Percentiles rank a stretch among this genome's conserved stretches.
phyloP scores from a whole-genome alignment of 345 rosid genomes.

The Eucalyptus cladocalyx region DNA sequence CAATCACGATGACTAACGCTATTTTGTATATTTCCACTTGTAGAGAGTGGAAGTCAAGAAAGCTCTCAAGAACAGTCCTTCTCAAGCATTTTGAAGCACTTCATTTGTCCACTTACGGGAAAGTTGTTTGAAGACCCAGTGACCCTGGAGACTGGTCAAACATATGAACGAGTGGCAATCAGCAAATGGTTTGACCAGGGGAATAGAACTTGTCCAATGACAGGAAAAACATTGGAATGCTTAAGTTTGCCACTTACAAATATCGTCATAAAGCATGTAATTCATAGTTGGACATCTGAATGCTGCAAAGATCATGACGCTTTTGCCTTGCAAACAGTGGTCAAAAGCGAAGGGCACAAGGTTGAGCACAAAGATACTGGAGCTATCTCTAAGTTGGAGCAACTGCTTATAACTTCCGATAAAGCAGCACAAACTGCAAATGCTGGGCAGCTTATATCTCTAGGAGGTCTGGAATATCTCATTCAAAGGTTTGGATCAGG shows the following conservation, averaged over 20 bases:
- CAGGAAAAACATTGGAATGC: slow-evolving; percentile 33
- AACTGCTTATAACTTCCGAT: slow-evolving; percentile 23
- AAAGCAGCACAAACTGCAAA: slow-evolving; percentile 16
- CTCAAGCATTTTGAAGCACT: slow-evolving; percentile 26
- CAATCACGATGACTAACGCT: background rate
- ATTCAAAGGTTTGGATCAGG: slow-evolving; percentile 19
- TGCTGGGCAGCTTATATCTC: slow-evolving; percentile 28
- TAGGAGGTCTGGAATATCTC: slow-evolving; percentile 42
- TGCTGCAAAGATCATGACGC: slow-evolving; percentile 4
- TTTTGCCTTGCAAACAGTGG: slow-evolving; percentile 8
- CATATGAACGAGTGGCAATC: slow-evolving; percentile 45
- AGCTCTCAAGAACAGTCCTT: slow-evolving; percentile 8
- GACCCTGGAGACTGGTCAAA: slow-evolving; percentile 55
- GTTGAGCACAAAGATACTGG: slow-evolving; percentile 3
- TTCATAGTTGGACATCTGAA: slow-evolving; percentile 34
- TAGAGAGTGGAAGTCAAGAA: background rate
- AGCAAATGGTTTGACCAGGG: slow-evolving; percentile 45
- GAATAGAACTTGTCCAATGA: slow-evolving; percentile 44
- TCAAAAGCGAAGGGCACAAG: background rate
- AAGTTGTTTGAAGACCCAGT: slow-evolving; percentile 47
- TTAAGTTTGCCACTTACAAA: slow-evolving; percentile 30
- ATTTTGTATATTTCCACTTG: slow-evolving; percentile 13
- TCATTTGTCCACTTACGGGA: slow-evolving; percentile 46
- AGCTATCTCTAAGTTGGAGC: slow-evolving; percentile 22
- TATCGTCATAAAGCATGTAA: slow-evolving; percentile 32